Evolutionary conservation across 202 grass and related monocot species (phyloP), one percentile per base, ranked within the genome.

Genomic region (Digitaria exilis): DNA sequence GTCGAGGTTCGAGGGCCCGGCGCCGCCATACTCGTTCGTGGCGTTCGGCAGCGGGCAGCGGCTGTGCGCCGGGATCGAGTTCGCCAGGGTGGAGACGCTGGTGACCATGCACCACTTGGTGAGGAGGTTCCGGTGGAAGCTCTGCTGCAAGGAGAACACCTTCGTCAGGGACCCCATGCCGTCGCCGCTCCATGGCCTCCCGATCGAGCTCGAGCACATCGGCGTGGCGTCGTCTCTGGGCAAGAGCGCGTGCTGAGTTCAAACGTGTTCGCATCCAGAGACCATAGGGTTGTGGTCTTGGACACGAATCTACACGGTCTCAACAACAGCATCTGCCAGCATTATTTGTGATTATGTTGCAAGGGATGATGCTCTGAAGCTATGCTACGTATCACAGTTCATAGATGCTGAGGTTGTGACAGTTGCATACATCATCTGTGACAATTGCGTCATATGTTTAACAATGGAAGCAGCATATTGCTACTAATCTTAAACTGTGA

Each of bases 61-160:
- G 72, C 71, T 89, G 9, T 90, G 91, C 73, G 77, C 77, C 0
- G 87, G 66, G 12, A 82, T 75, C 18, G 84, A 90, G 81, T 82
- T 90, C 46, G 88, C 87, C 8, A 79, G 75, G 72, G 75, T 90
- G 30, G 91, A 89, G 58, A 90, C 84, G 58, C 49, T 88, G 39
- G 68, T 88, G 19, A 85, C 71, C 6, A 90, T 93, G 87, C 68
- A 90, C 39, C 70, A 90, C 68, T 31, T 90, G 2, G 74, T 85
- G 9, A 83, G 54, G 50, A 46, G 35, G 21, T 92, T 93, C 85
- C 87, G 71, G 19, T 90, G 91, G 87, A 79, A 44, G 67, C 79
- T 90, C 39, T 78, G 78, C 73, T 25, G 44, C 55, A 42, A 56
- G 72, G 61, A 51, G 4, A 34, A 82, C 51, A 71, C 54, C 18